phyloP scores from a whole-genome alignment of 441 rosid species.

The Biscutella laevigata region DNA sequence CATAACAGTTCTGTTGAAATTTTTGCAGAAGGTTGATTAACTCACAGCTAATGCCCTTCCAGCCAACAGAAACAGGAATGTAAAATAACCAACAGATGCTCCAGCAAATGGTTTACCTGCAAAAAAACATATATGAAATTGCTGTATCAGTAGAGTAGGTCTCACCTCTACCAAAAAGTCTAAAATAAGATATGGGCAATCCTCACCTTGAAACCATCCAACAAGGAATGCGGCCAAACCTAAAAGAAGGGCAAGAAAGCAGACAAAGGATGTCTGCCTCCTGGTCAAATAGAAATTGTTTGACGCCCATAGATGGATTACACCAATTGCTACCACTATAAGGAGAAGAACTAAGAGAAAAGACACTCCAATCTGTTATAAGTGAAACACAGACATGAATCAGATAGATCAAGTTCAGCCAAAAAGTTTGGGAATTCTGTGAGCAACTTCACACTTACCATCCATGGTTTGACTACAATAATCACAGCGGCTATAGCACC shows the following conservation, averaged over 20 bases:
- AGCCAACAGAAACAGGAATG: conserved; percentile 89
- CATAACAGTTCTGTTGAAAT: conserved; percentile 8
- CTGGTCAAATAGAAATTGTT: conserved; percentile 98
- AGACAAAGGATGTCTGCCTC: conserved; percentile 81
- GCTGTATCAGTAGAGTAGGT: not conserved
- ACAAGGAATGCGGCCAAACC: conserved; percentile 98
- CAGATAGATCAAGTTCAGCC: conserved; percentile 20
- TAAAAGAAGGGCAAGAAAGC: conserved; percentile 93
- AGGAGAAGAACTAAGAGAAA: conserved; percentile 88
- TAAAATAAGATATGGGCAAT: conserved; percentile 12
- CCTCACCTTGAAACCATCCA: conserved; percentile 84
- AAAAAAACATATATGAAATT: conserved; percentile 20
- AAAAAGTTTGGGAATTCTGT: conserved; percentile 14
- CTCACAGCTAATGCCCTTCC: conserved; percentile 98
- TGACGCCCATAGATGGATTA: conserved; percentile 97
- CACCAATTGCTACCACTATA: conserved; percentile 91
- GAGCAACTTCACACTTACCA: conserved; percentile 47
- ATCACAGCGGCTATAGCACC: conserved; percentile 94
- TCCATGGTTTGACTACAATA: conserved; percentile 82
- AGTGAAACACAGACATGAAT: conserved; percentile 27
- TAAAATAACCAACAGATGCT: conserved; percentile 98
- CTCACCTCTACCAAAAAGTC: conserved; percentile 9
- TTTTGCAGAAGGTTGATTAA: too few relatives aligned
- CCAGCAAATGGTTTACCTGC: conserved; percentile 96
- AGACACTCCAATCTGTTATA: conserved; percentile 83